Conservation (phyloP, 2,329 filamentous ascomycete species). For the Hypoxylon sp. region DNA sequence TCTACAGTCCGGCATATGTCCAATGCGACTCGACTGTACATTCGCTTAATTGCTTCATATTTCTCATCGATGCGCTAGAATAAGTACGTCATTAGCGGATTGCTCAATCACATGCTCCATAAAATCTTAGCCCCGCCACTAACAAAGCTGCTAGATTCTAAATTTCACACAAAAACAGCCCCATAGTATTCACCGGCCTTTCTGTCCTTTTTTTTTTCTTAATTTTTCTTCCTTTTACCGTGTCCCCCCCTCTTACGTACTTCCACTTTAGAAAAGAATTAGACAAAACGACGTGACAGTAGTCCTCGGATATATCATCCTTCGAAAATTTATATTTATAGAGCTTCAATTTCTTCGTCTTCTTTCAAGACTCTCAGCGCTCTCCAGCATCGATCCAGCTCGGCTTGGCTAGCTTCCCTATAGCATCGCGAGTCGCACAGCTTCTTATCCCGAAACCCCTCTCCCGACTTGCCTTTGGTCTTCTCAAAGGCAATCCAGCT, state of each 20-base stretch:
- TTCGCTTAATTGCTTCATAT: slow-evolving; percentile 12
- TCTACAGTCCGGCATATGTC: slow-evolving; percentile 16
- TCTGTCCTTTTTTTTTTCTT: slow-evolving; percentile 3
- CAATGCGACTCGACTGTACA: slow-evolving; percentile 24
- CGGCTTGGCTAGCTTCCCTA: slow-evolving; percentile 3
- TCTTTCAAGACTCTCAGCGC: slow-evolving; percentile 1
- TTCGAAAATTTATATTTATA: too few species aligned
- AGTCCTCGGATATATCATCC: too few species aligned
- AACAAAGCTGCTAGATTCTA: slow-evolving; percentile 22
- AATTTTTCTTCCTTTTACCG: slow-evolving; percentile 7
- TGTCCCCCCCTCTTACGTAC: not conserved
- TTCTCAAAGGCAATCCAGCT: slow-evolving; percentile 66
- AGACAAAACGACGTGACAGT: not conserved
- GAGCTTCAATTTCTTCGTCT: too few species aligned
- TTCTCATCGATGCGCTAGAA: slow-evolving; percentile 1
- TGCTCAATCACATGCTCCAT: slow-evolving; percentile 39
- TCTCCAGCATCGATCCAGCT: slow-evolving; percentile 7
- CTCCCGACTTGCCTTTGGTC: slow-evolving; percentile 68
- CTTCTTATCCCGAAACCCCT: slow-evolving; percentile 5
- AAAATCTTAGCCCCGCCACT: slow-evolving; percentile 29
- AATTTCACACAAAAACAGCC: slow-evolving; percentile 21
- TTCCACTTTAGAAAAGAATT: slow-evolving; percentile 3
- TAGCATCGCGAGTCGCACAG: slow-evolving; percentile 13
- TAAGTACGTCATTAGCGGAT: slow-evolving; percentile 22
- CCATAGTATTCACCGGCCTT: slow-evolving; percentile 12